Evolutionary conservation across 805 yeast species (phyloP), one percentile per base, ranked within the genome.

Genomic region (Candida insectorum): DNA sequence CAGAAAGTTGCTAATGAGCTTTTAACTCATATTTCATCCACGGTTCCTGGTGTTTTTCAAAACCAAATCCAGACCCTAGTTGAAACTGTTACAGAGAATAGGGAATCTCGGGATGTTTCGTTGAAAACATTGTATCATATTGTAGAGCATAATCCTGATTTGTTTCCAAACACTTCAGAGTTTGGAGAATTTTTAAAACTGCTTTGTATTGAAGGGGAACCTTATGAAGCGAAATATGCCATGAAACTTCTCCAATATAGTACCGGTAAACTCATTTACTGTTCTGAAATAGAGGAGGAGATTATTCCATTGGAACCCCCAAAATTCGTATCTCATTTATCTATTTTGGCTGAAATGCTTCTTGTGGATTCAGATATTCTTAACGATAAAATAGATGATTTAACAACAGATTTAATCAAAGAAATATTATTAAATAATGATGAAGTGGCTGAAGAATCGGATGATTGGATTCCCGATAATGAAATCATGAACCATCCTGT

Each of bases 31-130:
- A 73, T 85, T 3, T 78, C 94, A 0, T 47, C 54, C 2, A 65
- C 72, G 3, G 61, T 74, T 29, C 96, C 96, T 0, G 69, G 71
- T 10, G 77, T 81, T 1, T 70, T 87, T 51, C 75, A 74, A 44
- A 69, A 71, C 21, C 85, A 85, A 45, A 62, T 81, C 7, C 57
- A 65, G 4, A 68, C 70, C 5, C 58, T 87, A 35, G 62, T 69
- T 4, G 54, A 62, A 0, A 46, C 65, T 8, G 53, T 77, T 3
- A 35, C 40, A 16, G 31, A 40, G 12, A 44, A 32, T 1, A n/a
- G n/a, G n/a, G n/a, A n/a, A n/a, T n/a, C n/a, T n/a, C n/a, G n/a
- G n/a, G 37, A 36, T 0, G 41, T 38, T 3, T 34, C 14, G 16
- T 55, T 86, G 43, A 78, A 70, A 46, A 77, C 89, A 0, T 54